Evolutionary conservation across 441 rosid genomes (phyloP).

Genomic region (Melastoma candidum): DNA sequence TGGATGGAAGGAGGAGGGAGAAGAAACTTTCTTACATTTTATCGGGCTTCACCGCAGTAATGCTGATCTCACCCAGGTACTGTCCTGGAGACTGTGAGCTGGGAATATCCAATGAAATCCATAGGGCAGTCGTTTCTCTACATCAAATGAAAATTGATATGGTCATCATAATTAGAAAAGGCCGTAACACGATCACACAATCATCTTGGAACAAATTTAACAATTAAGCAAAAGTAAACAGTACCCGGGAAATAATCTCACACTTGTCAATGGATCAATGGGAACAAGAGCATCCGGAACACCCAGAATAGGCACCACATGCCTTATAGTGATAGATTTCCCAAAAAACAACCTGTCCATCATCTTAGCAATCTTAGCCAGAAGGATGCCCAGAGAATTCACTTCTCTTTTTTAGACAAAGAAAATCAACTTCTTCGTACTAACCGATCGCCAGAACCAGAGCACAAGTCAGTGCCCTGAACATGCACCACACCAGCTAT

Average conservation of each 20-base stretch:
- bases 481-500: conserved; percentile 71
- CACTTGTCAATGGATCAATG: conserved; percentile 60
- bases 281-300: conserved; percentile 98
- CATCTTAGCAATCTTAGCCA: conserved; percentile 16
- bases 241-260: conserved; percentile 79
- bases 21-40: conserved; percentile 38
- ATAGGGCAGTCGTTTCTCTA: conserved; percentile 83
- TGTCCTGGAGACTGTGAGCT: conserved; percentile 74
- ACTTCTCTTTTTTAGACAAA: neutral
- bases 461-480: conserved; percentile 77
- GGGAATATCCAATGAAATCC: conserved; percentile 93
- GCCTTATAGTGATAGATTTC: conserved; percentile 56
- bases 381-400: conserved; percentile 9
- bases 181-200: conserved; percentile 12
- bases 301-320: conserved; percentile 76
- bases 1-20: conserved; percentile 1
- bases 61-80: conserved; percentile 75
- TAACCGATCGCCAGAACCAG: conserved; percentile 74
- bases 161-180: conserved; percentile 17
- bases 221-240: conserved; percentile 5
- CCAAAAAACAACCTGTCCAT: conserved; percentile 65
- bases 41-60: conserved; percentile 59
- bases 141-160: conserved; percentile 17
- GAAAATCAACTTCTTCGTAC: conserved; percentile 17
- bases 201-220: conserved; percentile 10